Percentiles rank a stretch among this genome's conserved stretches.
phyloP scores from a whole-genome alignment of 208 protist genomes.

The Trypanosoma lewisi region DNA sequence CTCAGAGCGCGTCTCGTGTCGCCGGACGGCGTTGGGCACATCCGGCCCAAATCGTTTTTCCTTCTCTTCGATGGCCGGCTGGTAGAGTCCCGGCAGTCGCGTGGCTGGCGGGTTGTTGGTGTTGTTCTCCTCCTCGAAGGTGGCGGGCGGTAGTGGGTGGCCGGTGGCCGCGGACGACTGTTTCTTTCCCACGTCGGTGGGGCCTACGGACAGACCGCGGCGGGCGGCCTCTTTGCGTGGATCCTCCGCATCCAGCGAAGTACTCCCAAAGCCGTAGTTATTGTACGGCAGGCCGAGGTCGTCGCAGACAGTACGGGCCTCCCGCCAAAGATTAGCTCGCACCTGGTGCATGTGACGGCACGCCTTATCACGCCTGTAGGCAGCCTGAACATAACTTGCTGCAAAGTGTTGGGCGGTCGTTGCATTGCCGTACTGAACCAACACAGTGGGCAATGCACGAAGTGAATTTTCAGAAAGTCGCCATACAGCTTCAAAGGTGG shows the following conservation, averaged over 20 bases:
- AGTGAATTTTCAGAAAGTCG: constrained; percentile 68
- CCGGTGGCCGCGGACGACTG: constrained; percentile 1
- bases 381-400: constrained; percentile 77
- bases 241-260: constrained; percentile 47
- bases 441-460: constrained; percentile 29
- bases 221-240: constrained; percentile 47
- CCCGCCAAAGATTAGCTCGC: constrained; percentile 56
- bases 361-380: constrained; percentile 74
- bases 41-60: constrained; percentile 78
- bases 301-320: constrained; percentile 59
- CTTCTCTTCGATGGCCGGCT: constrained; percentile 58
- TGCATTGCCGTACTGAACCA: constrained; percentile 17
- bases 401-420: constrained; percentile 84
- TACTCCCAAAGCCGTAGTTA: constrained; percentile 63
- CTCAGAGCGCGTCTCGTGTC: constrained; percentile 72
- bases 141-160: not conserved
- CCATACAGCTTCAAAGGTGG: constrained; percentile 65
- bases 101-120: not conserved
- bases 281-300: constrained; percentile 52
- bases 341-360: constrained; percentile 48
- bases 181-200: constrained; percentile 19
- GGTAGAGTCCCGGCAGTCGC: constrained; percentile 69
- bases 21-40: constrained; percentile 68
- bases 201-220: constrained; percentile 46
- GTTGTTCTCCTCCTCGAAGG: not conserved